Evolutionary conservation across 208 protist species (phyloP), one percentile per base, ranked within the genome.

Genomic region (Acanthamoeba lugdunensis): DNA sequence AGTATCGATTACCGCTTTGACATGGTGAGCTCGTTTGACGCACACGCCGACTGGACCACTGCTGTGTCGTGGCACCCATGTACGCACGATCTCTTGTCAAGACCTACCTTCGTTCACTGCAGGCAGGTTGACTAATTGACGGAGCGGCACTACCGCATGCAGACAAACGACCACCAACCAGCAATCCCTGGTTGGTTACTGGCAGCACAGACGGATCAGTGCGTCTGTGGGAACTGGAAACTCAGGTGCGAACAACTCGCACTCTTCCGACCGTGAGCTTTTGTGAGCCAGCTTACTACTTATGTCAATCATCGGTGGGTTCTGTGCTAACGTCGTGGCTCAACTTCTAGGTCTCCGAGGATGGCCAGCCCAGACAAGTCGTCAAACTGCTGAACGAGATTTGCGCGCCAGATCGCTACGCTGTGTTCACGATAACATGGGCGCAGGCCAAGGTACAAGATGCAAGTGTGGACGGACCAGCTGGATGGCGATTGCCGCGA

Each of bases 121-220:
- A 2, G 2, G 25, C 4, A 33, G 18, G 9, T 13, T 18, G 6
- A 25, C 71, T 41, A 13, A 41, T 25, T 14, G 37, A 23, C 28
- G 25, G n/a, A 8, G 25, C 45, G 11, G n/a, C 2, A 41, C 67
- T 25, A 2, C 21, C 75, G 13, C 11, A 33, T 85, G 28, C 9
- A 87, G 79, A 87, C 25, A 87, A 63, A 37, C 21, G 79, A 63
- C 79, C 79, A 41, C 79, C 79, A 21, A 8, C 18, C 41, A 28
- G 50, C 50, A 63, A 23, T 63, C 50, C 50, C 30, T 87, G 79
- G 79, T 37, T 87, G 4, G 79, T 41, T 11, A 87, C 79, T 2
- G 79, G 79, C 21, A 87, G 79, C 79, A 87, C 41, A 5, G 79
- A 87, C 50, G 79, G 79, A n/a, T 87, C 79, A 6, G 50, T 87